Base-by-base conservation (phyloP, 345 rosid species). In the Acer yangbiense region DNA sequence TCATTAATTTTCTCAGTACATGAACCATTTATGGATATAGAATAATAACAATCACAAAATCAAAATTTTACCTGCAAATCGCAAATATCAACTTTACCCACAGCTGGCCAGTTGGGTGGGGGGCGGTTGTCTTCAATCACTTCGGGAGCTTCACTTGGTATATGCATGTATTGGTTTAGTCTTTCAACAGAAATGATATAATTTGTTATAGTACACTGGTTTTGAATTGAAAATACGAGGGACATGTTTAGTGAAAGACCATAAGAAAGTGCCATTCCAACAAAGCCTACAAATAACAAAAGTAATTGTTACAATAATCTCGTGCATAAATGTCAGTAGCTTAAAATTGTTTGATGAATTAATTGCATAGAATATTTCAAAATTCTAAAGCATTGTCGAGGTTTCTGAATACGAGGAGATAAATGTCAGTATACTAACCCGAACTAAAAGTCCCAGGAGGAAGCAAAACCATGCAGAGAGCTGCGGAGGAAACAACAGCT, bases 211-310 rank as follows among this genome's bases (percentile, higher is more conserved):
- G 88, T 91, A 85, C 99, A 94, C 72, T 92, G 97, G 89, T 92
- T 89, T 85, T 94, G 98, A 80, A 94, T 93, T 1, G 99, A 89
- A 69, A 78, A 66, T 14, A 94, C 98, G 58, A 96, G 87, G 39
- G 97, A 87, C 83, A 80, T 29, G 74, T 96, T 96, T 82, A 96
- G 76, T 10, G 99, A 90, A 82, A 96, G 92, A 78, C 98, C 99
- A 58, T 96, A 94, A 6, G 99, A 94, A 76, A 96, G 86, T n/a
- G 99, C 97, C 98, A 96, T 90, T 80, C 99, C 99, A 2, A 96
- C 87, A 76, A 96, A 96, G 55, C 99, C 99, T 96, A 92, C 81
- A 77, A 27, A 65, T 35, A 74, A 74, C 32, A 72, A 1, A 65
- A 71, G n/a, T 7, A 23, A 29, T 1, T 14, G 16, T 57, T 50